phyloP scores from a whole-genome alignment of 2,329 filamentous ascomycete genomes.

The Sporothrix mexicana region DNA sequence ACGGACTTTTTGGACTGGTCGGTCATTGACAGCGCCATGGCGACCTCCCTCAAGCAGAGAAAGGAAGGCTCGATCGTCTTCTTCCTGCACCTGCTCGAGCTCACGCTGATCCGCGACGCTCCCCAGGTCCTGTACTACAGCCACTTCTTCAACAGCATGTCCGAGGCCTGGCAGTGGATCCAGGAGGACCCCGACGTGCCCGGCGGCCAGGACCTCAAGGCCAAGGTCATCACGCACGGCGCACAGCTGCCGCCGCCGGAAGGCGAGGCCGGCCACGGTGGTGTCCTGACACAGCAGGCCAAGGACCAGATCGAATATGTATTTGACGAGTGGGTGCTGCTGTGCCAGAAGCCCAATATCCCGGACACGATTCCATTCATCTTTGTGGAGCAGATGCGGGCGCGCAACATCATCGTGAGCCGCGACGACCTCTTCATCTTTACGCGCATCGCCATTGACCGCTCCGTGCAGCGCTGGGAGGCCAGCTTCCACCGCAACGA shows the following conservation, averaged over 20 bases:
- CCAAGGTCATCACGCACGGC: conserved; percentile 57
- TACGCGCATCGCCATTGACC: conserved; percentile 79
- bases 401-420: conserved; percentile 71
- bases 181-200: conserved; percentile 70
- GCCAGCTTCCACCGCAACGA: conserved; percentile 67
- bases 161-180: conserved; percentile 82
- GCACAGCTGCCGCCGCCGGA: conserved; percentile 50
- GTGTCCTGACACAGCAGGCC: conserved; percentile 63
- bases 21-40: conserved; percentile 72
- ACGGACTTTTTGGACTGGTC: conserved; percentile 68
- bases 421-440: conserved; percentile 81
- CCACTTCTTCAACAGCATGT: conserved; percentile 83
- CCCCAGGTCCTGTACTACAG: conserved; percentile 80
- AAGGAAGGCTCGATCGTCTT: conserved; percentile 78
- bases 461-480: conserved; percentile 79
- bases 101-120: conserved; percentile 77
- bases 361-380: conserved; percentile 73
- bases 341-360: conserved; percentile 77
- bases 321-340: conserved; percentile 91
- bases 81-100: conserved; percentile 78
- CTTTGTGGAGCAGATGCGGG: conserved; percentile 85
- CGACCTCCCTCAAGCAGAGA: conserved; percentile 72
- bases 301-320: conserved; percentile 91
- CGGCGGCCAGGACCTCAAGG: conserved; percentile 73
- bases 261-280: conserved; percentile 43